phyloP scores from a whole-genome alignment of 306 rosid genomes.

The Alnus rubra region DNA sequence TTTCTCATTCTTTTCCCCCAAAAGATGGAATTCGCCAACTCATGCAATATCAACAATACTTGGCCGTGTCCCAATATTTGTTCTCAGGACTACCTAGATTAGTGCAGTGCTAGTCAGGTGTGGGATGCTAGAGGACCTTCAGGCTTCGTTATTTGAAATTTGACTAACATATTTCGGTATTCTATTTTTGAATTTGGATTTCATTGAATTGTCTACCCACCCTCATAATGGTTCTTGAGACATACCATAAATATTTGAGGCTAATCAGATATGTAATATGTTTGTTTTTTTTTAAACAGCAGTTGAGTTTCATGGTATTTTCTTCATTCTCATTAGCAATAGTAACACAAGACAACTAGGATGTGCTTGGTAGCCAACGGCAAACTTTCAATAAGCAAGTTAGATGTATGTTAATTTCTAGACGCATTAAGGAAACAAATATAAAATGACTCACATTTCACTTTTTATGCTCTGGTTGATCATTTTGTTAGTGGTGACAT shows the following conservation, averaged over 20 bases:
- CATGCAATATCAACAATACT: neutral
- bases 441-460: neutral
- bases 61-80: neutral
- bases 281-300: neutral
- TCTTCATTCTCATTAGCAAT: neutral
- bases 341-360: neutral
- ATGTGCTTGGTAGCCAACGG: neutral
- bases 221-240: neutral
- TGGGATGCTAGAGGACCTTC: neutral
- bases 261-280: neutral
- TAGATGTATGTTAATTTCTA: neutral
- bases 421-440: neutral
- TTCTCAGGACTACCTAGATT: neutral
- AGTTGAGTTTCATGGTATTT: neutral
- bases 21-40: neutral
- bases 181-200: neutral
- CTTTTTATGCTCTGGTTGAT: neutral
- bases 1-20: neutral
- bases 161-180: neutral
- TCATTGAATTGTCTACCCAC: neutral
- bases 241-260: neutral
- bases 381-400: neutral
- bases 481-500: neutral
- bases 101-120: neutral
- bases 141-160: neutral